Base-by-base conservation (phyloP, 176 grass and related monocot genomes). In the Musa beccarii region DNA sequence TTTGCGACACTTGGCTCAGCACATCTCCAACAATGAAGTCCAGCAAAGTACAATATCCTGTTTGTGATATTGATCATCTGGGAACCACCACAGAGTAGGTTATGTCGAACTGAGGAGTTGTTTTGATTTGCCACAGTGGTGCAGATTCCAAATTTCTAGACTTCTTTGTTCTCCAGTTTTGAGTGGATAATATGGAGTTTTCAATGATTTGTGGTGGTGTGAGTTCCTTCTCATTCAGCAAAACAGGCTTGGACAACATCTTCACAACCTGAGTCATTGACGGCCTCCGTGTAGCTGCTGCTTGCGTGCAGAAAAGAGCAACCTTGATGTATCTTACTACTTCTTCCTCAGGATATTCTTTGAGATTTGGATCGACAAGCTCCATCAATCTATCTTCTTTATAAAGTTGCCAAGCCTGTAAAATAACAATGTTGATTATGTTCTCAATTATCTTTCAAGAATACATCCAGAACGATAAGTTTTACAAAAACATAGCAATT, bases 361-460 rank as follows among this genome's bases (percentile, higher is more conserved):
- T 50, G 6, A 89, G 66, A 2, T 23, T 71, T 63, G 51, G 55
- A 72, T 83, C 87, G 57, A 86, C 87, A 0, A 89, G 76, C 9
- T 86, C 87, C 17, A 80, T 70, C 74, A 85, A 73, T 10, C 15
- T 83, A 9, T 53, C 69, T 52, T 86, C 63, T 68, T 81, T 12
- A 69, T 89, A 66, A 10, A 86, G 69, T 59, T 59, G 10, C 87
- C 83, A 89, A 65, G 87, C 83, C 87, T 89, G 72, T 75, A 34
- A 54, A 75, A 17, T 15, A 8, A 55, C 25, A 26, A 26, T 26
- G 25, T 26, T 26, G 25, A 26, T 26, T 26, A 26, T 26, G 25
- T 26, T 26, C 25, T 26, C 25, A 26, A 26, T 26, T 26, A 26
- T 26, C 25, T 26, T 26, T 26, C 25, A 26, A 26, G 25, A 26